phyloP scores from a whole-genome alignment of 768 basidiomycete species.

The Naganishia vaughanmartiniae region DNA sequence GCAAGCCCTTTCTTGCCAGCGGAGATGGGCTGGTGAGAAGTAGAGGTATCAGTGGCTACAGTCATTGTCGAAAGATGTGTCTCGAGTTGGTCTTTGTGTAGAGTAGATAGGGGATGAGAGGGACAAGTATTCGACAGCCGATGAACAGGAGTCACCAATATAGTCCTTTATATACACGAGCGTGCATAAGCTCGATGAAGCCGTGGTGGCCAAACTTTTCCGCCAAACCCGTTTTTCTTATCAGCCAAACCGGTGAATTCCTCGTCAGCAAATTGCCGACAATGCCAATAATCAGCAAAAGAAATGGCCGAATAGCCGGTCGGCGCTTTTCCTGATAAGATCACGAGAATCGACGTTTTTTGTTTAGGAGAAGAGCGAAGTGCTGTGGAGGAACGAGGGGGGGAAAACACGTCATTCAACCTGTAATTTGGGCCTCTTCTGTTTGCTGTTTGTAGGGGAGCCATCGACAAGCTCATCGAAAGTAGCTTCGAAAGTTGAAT shows the following conservation, averaged over 20 bases:
- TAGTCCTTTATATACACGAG: not conserved
- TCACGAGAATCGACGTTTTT: not conserved
- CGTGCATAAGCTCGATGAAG: not conserved
- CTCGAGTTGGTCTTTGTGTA: not conserved
- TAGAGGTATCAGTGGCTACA: not conserved
- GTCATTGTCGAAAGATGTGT: conserved; percentile 4
- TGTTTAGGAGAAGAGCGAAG: not conserved
- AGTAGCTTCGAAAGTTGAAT: too few species aligned
- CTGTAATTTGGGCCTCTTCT: too few species aligned
- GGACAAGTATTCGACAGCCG: not conserved
- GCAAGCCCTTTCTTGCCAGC: not conserved
- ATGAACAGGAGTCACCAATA: not conserved
- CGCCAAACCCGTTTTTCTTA: conserved; percentile 23
- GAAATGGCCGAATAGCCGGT: conserved; percentile 7
- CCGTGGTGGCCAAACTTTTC: conserved; percentile 19
- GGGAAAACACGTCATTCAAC: not conserved
- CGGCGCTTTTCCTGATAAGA: conserved; percentile 16
- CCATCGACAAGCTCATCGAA: too few species aligned
- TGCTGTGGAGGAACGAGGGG: not conserved
- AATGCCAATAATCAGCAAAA: conserved; percentile 1
- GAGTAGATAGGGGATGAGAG: not conserved
- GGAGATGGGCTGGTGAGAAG: not conserved
- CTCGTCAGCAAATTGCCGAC: not conserved
- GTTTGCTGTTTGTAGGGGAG: too few species aligned
- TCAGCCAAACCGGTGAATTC: conserved; percentile 1